A percentile compares a stretch with the other conserved stretches of the same genome.
phyloP scores from a whole-genome alignment of 805 yeast species.

The Aciculoconidium aculeatum region DNA sequence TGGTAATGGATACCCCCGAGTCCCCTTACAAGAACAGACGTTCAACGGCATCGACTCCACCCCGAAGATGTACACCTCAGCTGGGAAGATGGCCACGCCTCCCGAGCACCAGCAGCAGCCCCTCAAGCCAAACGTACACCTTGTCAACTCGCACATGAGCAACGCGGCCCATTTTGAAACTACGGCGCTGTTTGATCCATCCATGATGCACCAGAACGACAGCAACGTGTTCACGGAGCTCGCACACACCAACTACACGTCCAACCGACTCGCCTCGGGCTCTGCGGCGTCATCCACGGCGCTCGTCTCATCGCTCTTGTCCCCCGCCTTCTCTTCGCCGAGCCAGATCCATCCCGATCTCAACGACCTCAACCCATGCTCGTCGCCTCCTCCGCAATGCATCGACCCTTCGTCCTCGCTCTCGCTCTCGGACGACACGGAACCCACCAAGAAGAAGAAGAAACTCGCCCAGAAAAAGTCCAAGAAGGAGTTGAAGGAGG shows the following conservation, averaged over 20 bases:
- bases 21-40: slow-evolving; percentile 6
- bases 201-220: slow-evolving; percentile 8
- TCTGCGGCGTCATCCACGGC: slow-evolving; percentile 12
- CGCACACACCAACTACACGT: not conserved
- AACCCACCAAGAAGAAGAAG: slow-evolving; percentile 22
- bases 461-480: slow-evolving; percentile 6
- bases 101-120: too few species aligned
- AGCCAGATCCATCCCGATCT: slow-evolving; percentile 16
- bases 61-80: too few species aligned
- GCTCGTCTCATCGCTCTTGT: too few species aligned
- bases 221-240: not conserved
- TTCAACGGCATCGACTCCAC: slow-evolving; percentile 6
- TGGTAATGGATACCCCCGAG: slow-evolving; percentile 6
- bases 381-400: slow-evolving; percentile 12
- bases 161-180: not conserved
- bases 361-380: slow-evolving; percentile 4
- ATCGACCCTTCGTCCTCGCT: slow-evolving; percentile 12
- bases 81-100: too few species aligned
- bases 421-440: slow-evolving; percentile 8
- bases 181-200: slow-evolving; percentile 14
- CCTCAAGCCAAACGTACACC: too few species aligned
- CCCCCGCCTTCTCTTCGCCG: slow-evolving; percentile 48
- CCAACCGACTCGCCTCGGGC: too few species aligned
- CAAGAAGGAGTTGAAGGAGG: slow-evolving; percentile 23
- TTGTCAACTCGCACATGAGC: too few species aligned